Conservation (phyloP, 2,329 filamentous ascomycete genomes). For the Myotisia sp. region DNA sequence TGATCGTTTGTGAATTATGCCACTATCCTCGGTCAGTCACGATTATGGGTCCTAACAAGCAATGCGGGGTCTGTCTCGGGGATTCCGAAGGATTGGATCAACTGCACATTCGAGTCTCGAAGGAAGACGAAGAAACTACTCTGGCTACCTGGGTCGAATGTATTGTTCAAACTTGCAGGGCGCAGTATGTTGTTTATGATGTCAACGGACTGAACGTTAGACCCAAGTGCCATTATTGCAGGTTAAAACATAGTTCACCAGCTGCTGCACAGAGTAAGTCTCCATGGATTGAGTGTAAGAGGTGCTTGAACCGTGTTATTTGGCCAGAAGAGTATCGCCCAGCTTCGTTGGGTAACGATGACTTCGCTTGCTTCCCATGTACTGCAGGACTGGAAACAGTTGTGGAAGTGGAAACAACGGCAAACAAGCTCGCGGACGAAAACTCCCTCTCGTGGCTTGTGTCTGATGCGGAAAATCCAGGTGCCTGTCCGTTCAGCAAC, state of each 20-base stretch:
- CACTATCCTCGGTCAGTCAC: constrained; percentile 37
- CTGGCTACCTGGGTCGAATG: constrained; percentile 37
- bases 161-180: constrained; percentile 28
- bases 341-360: constrained; percentile 7
- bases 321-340: constrained; percentile 35
- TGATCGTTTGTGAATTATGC: constrained; percentile 30
- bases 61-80: constrained; percentile 31
- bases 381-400: constrained; percentile 23
- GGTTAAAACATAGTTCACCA: constrained; percentile 13
- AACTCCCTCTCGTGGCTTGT: constrained; percentile 35
- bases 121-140: constrained; percentile 20
- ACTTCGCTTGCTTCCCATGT: constrained; percentile 34
- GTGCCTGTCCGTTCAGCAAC: constrained; percentile 26
- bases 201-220: constrained; percentile 28
- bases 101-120: constrained; percentile 18
- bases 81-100: constrained; percentile 14
- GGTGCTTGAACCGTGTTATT: constrained; percentile 35
- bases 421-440: constrained; percentile 25
- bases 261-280: constrained; percentile 13
- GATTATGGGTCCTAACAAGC: constrained; percentile 29
- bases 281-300: constrained; percentile 33
- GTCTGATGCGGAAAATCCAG: constrained; percentile 25
- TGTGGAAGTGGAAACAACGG: constrained; percentile 25
- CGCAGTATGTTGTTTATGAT: constrained; percentile 39
- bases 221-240: constrained; percentile 39